A percentile compares a stretch with the other conserved stretches of the same genome.
Conservation (phyloP, 1,284 basidiomycete species). For the Lentinula novae-zelandiae region DNA sequence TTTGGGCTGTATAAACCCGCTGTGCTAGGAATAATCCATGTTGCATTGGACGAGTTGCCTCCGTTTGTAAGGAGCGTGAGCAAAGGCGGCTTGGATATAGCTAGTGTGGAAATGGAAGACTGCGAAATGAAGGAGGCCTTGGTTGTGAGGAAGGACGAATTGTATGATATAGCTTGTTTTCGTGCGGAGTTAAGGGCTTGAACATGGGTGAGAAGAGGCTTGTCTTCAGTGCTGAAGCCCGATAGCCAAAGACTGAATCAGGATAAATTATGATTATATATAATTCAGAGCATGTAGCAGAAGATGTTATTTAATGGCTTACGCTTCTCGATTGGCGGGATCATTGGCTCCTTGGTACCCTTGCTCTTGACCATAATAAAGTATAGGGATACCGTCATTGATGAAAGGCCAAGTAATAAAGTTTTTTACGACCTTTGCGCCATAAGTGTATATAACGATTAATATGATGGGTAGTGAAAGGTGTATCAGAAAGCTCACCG, state of each 20-base stretch:
- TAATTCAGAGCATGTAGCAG: neutral
- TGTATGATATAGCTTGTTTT: constrained; percentile 46
- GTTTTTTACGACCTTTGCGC: constrained; percentile 39
- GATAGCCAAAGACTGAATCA: constrained; percentile 51
- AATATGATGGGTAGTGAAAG: neutral
- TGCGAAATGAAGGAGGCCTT: constrained; percentile 44
- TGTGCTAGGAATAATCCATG: constrained; percentile 44
- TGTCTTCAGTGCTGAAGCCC: constrained; percentile 44
- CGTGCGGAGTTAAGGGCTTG: constrained; percentile 58
- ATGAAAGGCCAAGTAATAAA: constrained; percentile 25
- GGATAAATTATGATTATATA: neutral
- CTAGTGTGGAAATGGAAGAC: constrained; percentile 44
- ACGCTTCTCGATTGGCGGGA: constrained; percentile 66
- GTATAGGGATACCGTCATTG: constrained; percentile 56
- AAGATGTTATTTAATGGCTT: constrained; percentile 20
- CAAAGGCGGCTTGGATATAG: constrained; percentile 62
- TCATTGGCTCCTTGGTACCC: constrained; percentile 48
- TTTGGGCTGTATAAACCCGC: constrained; percentile 37
- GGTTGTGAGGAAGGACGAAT: constrained; percentile 48
- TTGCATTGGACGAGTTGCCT: constrained; percentile 35
- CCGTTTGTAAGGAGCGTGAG: constrained; percentile 65
- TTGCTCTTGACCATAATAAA: constrained; percentile 77
- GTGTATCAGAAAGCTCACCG: neutral
- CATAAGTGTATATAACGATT: neutral
- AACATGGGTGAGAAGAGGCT: constrained; percentile 46